phyloP scores from a whole-genome alignment of 805 yeast genomes.

The Monosporozyma servazzii region DNA sequence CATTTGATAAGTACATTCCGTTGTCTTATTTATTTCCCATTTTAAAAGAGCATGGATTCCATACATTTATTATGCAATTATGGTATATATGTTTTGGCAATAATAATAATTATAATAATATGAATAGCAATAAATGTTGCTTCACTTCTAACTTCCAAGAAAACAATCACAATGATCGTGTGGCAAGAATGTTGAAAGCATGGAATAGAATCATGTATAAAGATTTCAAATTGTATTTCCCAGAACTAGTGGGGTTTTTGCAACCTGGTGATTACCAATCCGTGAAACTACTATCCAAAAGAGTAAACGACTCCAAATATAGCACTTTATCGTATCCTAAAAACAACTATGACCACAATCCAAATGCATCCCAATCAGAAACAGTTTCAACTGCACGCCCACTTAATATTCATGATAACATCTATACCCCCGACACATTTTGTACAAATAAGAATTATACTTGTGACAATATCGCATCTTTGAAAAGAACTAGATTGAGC shows the following conservation, averaged over 20 bases:
- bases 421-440: neutral
- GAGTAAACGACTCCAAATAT: constrained; percentile 1
- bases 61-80: constrained; percentile 15
- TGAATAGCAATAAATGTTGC: neutral
- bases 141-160: neutral
- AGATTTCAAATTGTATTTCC: constrained; percentile 22
- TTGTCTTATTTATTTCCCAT: constrained; percentile 17
- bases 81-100: constrained; percentile 14
- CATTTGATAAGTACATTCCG: constrained; percentile 21
- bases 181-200: constrained; percentile 7
- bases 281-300: constrained; percentile 11
- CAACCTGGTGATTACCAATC: constrained; percentile 20
- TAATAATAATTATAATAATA: neutral
- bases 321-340: neutral
- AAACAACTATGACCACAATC: neutral
- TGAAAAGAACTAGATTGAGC: neutral
- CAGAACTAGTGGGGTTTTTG: constrained; percentile 21
- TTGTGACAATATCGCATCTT: neutral
- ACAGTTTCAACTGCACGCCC: neutral
- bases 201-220: constrained; percentile 28
- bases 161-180: neutral
- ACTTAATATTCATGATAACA: neutral
- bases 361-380: neutral
- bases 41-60: constrained; percentile 15
- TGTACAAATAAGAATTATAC: neutral